These are phyloP conservation scores for Saccharum spontaneum DNA, from an alignment of 176 grass and related monocot genomes.

Conservation along the genomic window DNA sequence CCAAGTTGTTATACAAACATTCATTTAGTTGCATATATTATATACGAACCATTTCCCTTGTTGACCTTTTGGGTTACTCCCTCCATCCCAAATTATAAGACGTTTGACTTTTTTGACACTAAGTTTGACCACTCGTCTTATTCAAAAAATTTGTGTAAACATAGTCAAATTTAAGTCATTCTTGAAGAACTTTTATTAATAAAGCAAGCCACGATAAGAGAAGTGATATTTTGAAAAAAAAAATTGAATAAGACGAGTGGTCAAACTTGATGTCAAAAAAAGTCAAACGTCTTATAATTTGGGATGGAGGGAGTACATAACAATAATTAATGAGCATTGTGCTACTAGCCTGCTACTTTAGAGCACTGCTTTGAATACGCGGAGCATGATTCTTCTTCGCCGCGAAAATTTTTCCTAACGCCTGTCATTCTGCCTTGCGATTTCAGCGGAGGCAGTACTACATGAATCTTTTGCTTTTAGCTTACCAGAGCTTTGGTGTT, in stretches of 20 bases:
- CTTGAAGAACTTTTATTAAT: too few species aligned
- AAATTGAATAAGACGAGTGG: too few species aligned
- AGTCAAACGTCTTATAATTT: too few species aligned
- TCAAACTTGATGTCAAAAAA: too few species aligned
- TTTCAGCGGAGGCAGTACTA: slow-evolving; percentile 67
- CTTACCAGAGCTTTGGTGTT: slow-evolving; percentile 96
- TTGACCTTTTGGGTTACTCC: not conserved
- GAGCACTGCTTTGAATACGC: not conserved
- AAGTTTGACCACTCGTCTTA: too few species aligned
- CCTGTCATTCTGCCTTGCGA: not conserved
- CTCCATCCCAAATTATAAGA: too few species aligned
- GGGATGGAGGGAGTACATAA: too few species aligned
- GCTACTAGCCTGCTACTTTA: not conserved
- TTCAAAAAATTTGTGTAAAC: too few species aligned
- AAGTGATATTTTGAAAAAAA: too few species aligned
- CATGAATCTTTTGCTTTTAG: slow-evolving; percentile 75
- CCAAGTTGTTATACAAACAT: not conserved
- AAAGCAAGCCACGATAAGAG: too few species aligned
- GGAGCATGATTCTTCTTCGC: not conserved
- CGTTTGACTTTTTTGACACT: too few species aligned
- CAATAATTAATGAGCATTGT: not conserved
- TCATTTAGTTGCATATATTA: not conserved
- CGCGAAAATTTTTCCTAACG: slow-evolving; percentile 1
- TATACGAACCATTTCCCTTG: not conserved
- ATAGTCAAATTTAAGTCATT: too few species aligned